Percentiles rank a stretch among this genome's conserved stretches.
Evolutionary conservation across 2,329 filamentous ascomycete species (phyloP).

Genomic region (Pseudogymnoascus sp.): DNA sequence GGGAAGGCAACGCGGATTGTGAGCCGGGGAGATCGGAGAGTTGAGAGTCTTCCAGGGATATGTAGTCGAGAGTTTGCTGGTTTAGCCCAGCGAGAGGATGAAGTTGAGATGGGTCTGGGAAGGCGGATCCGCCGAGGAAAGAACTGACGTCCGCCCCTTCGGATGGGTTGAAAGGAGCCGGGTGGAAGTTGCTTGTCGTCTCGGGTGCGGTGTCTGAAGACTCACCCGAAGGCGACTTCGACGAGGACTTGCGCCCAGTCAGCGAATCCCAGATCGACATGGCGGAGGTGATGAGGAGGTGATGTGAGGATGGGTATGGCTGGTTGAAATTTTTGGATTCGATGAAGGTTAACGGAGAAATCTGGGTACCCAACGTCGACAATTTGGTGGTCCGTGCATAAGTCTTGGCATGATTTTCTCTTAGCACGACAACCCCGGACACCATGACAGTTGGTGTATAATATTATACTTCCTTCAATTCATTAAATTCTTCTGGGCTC

Average conservation of each 20-base stretch:
- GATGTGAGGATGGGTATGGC: slow-evolving; percentile 11
- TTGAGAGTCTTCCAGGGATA: slow-evolving; percentile 84
- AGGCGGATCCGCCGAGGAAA: slow-evolving; percentile 68
- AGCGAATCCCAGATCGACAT: slow-evolving; percentile 34
- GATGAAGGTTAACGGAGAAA: slow-evolving; percentile 8
- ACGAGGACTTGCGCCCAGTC: slow-evolving; percentile 30
- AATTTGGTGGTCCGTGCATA: neutral
- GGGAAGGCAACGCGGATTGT: slow-evolving; percentile 81
- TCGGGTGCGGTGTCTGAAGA: slow-evolving; percentile 15
- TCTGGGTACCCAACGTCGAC: slow-evolving; percentile 7
- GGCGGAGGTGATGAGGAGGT: slow-evolving; percentile 13
- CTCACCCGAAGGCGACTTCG: slow-evolving; percentile 18
- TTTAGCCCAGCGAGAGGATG: slow-evolving; percentile 92
- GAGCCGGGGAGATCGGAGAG: slow-evolving; percentile 79
- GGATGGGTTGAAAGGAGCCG: slow-evolving; percentile 60
- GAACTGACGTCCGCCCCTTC: slow-evolving; percentile 73
- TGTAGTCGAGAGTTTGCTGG: slow-evolving; percentile 88
- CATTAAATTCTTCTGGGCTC: neutral
- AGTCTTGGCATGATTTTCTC: slow-evolving; percentile 4
- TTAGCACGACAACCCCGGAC: slow-evolving; percentile 2
- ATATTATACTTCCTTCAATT: slow-evolving; percentile 2
- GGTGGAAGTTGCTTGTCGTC: slow-evolving; percentile 37
- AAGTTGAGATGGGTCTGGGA: slow-evolving; percentile 79
- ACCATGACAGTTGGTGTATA: neutral
- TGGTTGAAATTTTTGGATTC: slow-evolving; percentile 18